These are phyloP conservation scores for Malassezia yamatoensis DNA, from an alignment of 1,284 basidiomycete genomes.

Conservation along the genomic window DNA sequence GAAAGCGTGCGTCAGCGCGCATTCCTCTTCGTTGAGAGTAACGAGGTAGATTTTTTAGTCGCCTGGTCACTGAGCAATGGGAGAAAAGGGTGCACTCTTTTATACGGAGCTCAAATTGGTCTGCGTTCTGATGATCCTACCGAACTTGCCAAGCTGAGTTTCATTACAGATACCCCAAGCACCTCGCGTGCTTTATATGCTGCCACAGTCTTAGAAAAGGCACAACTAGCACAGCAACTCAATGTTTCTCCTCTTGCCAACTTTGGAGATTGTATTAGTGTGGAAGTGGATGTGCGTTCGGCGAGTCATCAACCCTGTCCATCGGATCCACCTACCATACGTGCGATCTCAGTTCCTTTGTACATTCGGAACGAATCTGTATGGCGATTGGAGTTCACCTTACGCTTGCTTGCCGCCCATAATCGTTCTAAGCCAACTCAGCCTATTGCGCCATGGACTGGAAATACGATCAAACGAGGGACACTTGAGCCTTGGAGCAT, in stretches of 20 bases:
- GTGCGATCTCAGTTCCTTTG: neutral
- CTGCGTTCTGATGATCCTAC: neutral
- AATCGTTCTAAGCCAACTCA: neutral
- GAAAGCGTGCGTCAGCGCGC: neutral
- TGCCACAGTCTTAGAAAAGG: constrained; percentile 25
- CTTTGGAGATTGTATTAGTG: neutral
- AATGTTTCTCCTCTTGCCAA: constrained; percentile 17
- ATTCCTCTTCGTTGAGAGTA: neutral
- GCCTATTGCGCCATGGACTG: constrained; percentile 6
- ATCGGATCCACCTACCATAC: neutral
- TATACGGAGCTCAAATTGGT: constrained; percentile 7
- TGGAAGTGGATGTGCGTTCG: neutral
- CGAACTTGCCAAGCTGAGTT: neutral
- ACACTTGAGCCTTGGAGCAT: neutral
- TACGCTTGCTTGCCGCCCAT: neutral
- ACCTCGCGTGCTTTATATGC: constrained; percentile 23
- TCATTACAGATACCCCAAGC: neutral
- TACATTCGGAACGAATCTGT: constrained; percentile 7
- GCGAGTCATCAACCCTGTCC: neutral
- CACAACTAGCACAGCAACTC: constrained; percentile 21
- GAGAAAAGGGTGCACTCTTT: neutral
- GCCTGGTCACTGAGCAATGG: neutral
- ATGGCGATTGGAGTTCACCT: constrained; percentile 5
- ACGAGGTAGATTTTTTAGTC: constrained; percentile 9
- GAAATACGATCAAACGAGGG: neutral